Evolutionary conservation across 352 stramenopile species (phyloP).

Genomic region (Halophytophthora polymorphica): DNA sequence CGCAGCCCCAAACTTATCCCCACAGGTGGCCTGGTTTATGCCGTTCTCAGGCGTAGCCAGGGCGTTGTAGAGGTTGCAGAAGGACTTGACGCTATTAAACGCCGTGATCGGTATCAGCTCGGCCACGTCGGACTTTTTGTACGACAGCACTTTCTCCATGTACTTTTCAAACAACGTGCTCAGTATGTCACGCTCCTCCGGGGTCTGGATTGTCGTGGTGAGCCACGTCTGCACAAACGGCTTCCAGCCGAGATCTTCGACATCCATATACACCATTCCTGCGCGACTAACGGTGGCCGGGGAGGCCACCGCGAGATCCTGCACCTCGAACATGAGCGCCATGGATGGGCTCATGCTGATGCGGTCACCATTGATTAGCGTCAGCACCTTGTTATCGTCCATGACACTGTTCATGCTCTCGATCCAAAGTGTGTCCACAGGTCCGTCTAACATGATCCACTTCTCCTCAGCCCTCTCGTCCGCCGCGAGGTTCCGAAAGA

Average conservation of each 20-base stretch:
- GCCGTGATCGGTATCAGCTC: constrained; percentile 77
- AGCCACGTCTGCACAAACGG: constrained; percentile 81
- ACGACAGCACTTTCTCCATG: constrained; percentile 67
- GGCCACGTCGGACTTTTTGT: constrained; percentile 56
- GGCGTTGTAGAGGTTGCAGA: constrained; percentile 85
- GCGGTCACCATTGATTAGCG: constrained; percentile 82
- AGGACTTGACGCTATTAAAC: constrained; percentile 82
- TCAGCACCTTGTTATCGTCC: constrained; percentile 88
- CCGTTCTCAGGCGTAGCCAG: constrained; percentile 69
- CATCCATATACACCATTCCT: constrained; percentile 94
- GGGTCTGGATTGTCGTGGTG: constrained; percentile 47
- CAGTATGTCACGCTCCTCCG: constrained; percentile 71
- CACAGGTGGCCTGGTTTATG: constrained; percentile 53
- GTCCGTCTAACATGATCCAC: constrained; percentile 88
- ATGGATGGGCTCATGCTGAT: constrained; percentile 85
- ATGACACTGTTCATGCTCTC: constrained; percentile 90
- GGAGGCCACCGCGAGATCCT: constrained; percentile 92
- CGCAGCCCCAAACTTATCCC: constrained; percentile 61
- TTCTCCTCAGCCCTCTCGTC: constrained; percentile 82
- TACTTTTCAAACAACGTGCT: constrained; percentile 80
- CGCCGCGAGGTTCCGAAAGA: constrained; percentile 73
- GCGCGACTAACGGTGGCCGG: constrained; percentile 92
- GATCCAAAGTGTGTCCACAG: constrained; percentile 88
- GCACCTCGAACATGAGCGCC: constrained; percentile 94
- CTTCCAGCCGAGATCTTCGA: constrained; percentile 76